Base-by-base conservation (phyloP, 208 protist genomes). In the Willaertia magna region DNA sequence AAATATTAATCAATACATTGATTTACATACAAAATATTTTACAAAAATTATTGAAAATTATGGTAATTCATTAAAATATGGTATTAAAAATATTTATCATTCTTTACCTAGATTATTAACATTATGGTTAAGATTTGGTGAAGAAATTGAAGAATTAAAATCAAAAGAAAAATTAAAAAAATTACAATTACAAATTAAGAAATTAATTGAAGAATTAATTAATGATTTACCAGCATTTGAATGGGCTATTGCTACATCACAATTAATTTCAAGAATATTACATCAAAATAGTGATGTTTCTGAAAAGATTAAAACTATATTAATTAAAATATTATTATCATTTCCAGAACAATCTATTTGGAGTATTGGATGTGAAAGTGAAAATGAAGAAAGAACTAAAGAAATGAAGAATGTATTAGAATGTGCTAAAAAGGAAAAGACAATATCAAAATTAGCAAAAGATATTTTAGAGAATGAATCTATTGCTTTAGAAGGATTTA, bases 31-130 rank as follows among this genome's bases (percentile, higher is more conserved):
- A 59, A 76, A 75, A n/a, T 91, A 89, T 87, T 90, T 94, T 18
- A 86, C 90, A 30, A 48, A 78, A 44, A 92, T 95, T 9, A 79
- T 96, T 39, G 52, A 91, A 39, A 91, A 95, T 89, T 98, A 96
- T 87, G 95, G 94, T 30, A 34, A 87, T 16, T 91, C 96, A 30
- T 88, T 98, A 9, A 75, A 90, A 43, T 87, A 91, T 42, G 97
- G 96, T 6, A 81, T 87, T 43, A 88, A 94, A 12, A 96, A 94
- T 79, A 89, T 97, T 9, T 96, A 91, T 46, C 91, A 96, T 40
- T 93, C 96, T 16, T 90, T 99, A 48, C 96, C 97, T 1, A 93
- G 96, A 67, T 91, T 99, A 89, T 88, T 99, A 14, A 98, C 97
- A 0, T 84, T 98, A 14, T 99, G 96, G 95, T 92, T 98, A 0